Evolutionary conservation across 202 grass and related monocot species (phyloP).

Genomic region (Musa balbisiana): DNA sequence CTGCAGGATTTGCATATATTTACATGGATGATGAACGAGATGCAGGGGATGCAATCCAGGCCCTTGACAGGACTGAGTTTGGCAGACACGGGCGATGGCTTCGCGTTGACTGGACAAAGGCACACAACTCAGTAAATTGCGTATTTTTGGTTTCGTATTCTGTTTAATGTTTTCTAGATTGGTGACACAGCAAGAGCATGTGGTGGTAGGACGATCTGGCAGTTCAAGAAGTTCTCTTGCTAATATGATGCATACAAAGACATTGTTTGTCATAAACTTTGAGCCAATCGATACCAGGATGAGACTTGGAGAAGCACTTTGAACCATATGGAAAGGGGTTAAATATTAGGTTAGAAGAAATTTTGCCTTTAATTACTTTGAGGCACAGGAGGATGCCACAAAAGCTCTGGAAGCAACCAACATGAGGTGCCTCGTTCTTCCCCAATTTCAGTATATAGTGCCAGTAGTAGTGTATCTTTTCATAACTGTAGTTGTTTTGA

Average conservation of each 20-base stretch:
- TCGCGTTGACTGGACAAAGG: constrained; percentile 94
- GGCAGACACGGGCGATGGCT: constrained; percentile 84
- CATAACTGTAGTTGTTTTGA: too few relatives aligned
- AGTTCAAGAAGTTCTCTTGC: constrained; percentile 64
- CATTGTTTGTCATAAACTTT: constrained; percentile 98
- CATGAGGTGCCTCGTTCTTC: constrained; percentile 37
- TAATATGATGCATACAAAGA: constrained; percentile 71
- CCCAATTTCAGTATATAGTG: not conserved
- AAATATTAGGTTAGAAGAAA: constrained; percentile 86
- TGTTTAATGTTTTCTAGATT: too few relatives aligned
- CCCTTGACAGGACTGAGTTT: constrained; percentile 84
- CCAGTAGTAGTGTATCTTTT: not conserved
- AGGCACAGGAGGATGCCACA: constrained; percentile 78
- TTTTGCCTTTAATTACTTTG: constrained; percentile 94
- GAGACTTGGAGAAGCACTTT: constrained; percentile 87
- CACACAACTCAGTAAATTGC: constrained; percentile 12
- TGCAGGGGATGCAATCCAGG: constrained; percentile 80
- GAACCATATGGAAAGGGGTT: constrained; percentile 78
- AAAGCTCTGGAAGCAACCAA: constrained; percentile 87
- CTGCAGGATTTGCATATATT: constrained; percentile 90
- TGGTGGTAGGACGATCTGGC: constrained; percentile 41
- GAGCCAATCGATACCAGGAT: constrained; percentile 87
- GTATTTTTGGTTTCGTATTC: too few relatives aligned
- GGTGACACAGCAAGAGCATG: constrained; percentile 19
- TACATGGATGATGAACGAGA: constrained; percentile 99